Percentiles rank a stretch among this genome's conserved stretches.
Evolutionary conservation across 768 basidiomycete genomes (phyloP).

Genomic region (Suillus subalutaceus): DNA sequence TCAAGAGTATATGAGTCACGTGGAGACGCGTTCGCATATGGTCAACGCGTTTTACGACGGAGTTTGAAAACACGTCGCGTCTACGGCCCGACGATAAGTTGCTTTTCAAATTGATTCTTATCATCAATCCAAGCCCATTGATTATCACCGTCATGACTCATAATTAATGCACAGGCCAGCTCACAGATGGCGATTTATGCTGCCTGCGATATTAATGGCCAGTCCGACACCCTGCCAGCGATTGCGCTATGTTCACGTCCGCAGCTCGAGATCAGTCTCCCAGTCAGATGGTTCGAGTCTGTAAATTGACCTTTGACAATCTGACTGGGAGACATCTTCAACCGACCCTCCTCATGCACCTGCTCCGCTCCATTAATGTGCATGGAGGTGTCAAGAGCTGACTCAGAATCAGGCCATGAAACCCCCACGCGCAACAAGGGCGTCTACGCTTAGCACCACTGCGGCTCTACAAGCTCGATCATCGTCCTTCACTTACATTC

Average conservation of each 20-base stretch:
- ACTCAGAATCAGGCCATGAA: neutral
- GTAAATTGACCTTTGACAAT: neutral
- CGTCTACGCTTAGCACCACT: neutral
- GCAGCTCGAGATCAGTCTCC: neutral
- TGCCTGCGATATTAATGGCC: neutral
- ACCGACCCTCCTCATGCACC: neutral
- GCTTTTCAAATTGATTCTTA: neutral
- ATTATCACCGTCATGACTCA: neutral
- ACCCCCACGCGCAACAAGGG: neutral
- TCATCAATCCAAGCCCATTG: neutral
- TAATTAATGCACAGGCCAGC: neutral
- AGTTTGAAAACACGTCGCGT: slow-evolving; percentile 23
- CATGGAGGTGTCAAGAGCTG: neutral
- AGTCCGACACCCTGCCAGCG: neutral
- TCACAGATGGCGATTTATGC: neutral
- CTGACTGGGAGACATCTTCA: neutral
- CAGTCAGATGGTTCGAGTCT: rapidly evolving
- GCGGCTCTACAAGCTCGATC: neutral
- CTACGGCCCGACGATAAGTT: neutral
- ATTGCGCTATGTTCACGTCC: neutral
- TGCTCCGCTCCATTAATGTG: neutral
- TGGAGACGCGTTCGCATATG: slow-evolving; percentile 18
- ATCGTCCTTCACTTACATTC: neutral
- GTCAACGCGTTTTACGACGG: slow-evolving; percentile 40
- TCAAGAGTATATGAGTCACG: slow-evolving; percentile 36